Evolutionary conservation across 768 basidiomycete genomes (phyloP).

Genomic region (Dentipellis sp.): DNA sequence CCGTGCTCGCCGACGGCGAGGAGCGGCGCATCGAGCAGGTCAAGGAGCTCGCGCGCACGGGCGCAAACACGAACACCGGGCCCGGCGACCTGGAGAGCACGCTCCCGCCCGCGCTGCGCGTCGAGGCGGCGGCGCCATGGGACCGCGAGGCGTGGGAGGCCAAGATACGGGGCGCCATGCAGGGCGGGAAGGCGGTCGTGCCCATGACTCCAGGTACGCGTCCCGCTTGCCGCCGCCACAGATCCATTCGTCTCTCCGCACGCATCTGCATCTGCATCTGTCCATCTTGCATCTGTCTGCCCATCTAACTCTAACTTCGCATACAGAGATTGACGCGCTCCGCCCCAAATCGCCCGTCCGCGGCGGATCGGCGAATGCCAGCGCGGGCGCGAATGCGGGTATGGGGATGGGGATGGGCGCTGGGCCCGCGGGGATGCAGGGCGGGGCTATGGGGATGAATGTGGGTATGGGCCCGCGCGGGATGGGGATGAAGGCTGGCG

Average conservation of each 20-base stretch:
- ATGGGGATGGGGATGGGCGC: conserved; percentile 11
- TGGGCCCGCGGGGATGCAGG: conserved; percentile 2
- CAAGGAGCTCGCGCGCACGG: conserved; percentile 14
- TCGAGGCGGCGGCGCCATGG: conserved; percentile 38
- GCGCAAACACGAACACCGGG: conserved; percentile 7
- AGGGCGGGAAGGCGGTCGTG: conserved; percentile 40
- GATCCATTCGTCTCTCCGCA: too few species aligned
- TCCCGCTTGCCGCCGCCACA: background rate
- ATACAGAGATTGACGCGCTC: conserved; percentile 66
- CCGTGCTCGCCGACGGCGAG: conserved; percentile 62
- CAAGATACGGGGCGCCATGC: conserved; percentile 41
- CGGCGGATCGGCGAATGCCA: conserved; percentile 18
- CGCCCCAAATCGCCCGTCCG: conserved; percentile 80
- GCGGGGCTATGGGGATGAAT: background rate
- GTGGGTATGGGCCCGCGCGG: conserved; percentile 2
- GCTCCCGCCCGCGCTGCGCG: background rate
- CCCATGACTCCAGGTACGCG: conserved; percentile 47
- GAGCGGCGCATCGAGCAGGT: conserved; percentile 38
- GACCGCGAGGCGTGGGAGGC: conserved; percentile 58
- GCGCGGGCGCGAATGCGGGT: conserved; percentile 1
- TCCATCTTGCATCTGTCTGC: background rate
- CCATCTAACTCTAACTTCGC: conserved; percentile 1
- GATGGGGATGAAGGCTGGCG: conserved; percentile 8
- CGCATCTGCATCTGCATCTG: background rate
- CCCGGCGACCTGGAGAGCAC: conserved; percentile 18